Base-by-base conservation (phyloP, 257 asterid species). In the Salvia hispanica region DNA sequence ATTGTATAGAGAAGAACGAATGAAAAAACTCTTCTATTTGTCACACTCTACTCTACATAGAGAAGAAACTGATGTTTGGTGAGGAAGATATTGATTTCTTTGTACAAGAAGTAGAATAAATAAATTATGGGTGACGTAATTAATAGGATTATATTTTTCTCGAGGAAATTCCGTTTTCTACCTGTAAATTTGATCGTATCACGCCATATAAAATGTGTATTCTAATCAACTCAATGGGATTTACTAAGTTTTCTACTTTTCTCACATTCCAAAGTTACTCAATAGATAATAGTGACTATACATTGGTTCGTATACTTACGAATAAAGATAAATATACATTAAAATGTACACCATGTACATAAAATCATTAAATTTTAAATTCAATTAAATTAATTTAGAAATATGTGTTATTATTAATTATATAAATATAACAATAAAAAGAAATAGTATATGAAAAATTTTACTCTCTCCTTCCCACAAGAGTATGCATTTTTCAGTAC, bases 151-250 rank as follows among this genome's bases (percentile, higher is more conserved):
- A 8, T 55, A 44, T 56, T 68, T 25, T 40, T 53, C 36, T 42
- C 2, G 34, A 36, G 31, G 21, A 54, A 67, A 33, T 12, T 42
- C 10, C 18, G 45, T 15, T 50, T 62, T 64, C 16, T 45, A 64
- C 61, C 47, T 14, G 72, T 72, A 36, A 72, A 36, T 56, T 60
- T 73, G 50, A 28, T 66, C 46, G 51, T 50, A 59, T 51, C 60
- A 73, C 52, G 74, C 65, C 6, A 62, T 36, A 36, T 45, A 69
- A 54, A 52, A 67, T 74, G 75, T 74, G 79, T 69, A 62, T 69
- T 74, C 51, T 62, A 74, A 69, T 74, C 74, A 67, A 74, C 78
- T 66, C 74, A 53, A 73, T 3, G 34, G 31, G 47, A 45, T 52
- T 60, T 74, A 43, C 78, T 55, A 25, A 51, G 34, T 6, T 44